Percentiles rank a stretch among this genome's conserved stretches.
These are phyloP conservation scores for Stephania cephalantha DNA, from an alignment of 164 flowering plant genomes.

Conservation along the genomic window DNA sequence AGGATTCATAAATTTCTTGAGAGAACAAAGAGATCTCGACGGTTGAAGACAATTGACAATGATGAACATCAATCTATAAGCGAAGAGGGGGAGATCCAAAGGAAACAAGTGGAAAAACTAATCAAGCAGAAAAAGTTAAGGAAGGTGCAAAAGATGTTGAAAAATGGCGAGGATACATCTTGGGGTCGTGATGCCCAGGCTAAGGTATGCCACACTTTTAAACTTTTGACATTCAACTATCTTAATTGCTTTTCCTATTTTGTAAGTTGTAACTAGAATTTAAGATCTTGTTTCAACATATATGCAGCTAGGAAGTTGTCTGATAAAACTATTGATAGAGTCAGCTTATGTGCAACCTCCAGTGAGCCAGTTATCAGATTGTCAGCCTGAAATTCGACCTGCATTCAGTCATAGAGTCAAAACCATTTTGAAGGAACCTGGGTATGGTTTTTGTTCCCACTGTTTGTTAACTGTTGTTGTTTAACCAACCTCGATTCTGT, in stretches of 20 bases:
- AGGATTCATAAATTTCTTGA: conserved; percentile 67
- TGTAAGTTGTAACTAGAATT: background rate
- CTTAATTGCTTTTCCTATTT: background rate
- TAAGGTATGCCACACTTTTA: conserved; percentile 47
- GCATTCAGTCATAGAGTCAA: conserved; percentile 73
- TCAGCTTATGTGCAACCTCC: conserved; percentile 84
- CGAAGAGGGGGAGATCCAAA: conserved; percentile 43
- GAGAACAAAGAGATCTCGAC: conserved; percentile 41
- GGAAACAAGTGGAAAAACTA: conserved; percentile 58
- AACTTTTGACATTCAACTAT: conserved; percentile 1
- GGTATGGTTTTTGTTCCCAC: conserved; percentile 32
- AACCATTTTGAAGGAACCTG: conserved; percentile 34
- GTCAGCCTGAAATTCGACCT: conserved; percentile 84
- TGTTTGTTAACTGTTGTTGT: background rate
- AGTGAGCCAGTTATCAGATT: conserved; percentile 46
- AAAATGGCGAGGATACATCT: conserved; percentile 40
- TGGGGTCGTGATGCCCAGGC: conserved; percentile 81
- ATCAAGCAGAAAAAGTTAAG: conserved; percentile 45
- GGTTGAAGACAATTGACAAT: conserved; percentile 21
- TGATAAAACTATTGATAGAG: conserved; percentile 65
- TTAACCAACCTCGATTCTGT: background rate
- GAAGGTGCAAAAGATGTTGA: conserved; percentile 61
- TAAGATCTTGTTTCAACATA: conserved; percentile 13
- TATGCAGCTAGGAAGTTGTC: conserved; percentile 84
- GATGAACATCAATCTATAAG: conserved; percentile 25